Percentiles rank a stretch among this genome's conserved stretches.
phyloP scores from a whole-genome alignment of 2,329 filamentous ascomycete species.

The Xylaria sp. region DNA sequence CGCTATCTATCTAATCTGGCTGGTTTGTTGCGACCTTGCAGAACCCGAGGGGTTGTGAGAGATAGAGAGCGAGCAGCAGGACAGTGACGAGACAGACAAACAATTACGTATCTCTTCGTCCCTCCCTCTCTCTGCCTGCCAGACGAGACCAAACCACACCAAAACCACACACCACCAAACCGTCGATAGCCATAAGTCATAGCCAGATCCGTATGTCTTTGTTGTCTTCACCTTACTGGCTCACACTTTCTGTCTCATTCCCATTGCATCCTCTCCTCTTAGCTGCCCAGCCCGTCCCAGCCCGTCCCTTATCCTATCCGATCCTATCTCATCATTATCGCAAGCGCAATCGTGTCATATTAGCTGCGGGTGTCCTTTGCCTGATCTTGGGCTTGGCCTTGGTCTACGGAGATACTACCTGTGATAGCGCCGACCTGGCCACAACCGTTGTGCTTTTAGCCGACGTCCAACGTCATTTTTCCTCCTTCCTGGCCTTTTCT shows the following conservation, averaged over 20 bases:
- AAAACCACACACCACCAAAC: too few species aligned
- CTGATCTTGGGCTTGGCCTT: not conserved
- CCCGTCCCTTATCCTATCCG: not conserved
- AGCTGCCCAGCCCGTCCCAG: too few species aligned
- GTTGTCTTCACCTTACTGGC: not conserved
- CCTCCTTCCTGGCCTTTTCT: not conserved
- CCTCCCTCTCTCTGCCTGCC: not conserved
- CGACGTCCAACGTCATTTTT: constrained; percentile 11
- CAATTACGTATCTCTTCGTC: not conserved
- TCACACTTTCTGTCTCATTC: not conserved
- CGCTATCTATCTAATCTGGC: too few species aligned
- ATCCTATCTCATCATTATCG: not conserved
- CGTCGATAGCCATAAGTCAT: too few species aligned
- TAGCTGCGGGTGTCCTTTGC: constrained; percentile 1
- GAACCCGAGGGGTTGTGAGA: not conserved
- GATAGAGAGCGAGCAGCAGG: not conserved
- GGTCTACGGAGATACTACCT: not conserved
- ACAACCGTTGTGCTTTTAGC: constrained; percentile 1
- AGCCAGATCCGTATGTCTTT: not conserved
- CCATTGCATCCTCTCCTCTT: too few species aligned
- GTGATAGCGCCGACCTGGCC: constrained; percentile 2
- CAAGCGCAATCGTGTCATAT: not conserved
- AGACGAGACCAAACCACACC: too few species aligned
- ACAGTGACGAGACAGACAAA: not conserved
- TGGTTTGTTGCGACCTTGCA: not conserved